Evolutionary conservation across 1,284 basidiomycete genomes (phyloP).

Genomic region (Heterobasidion parviporum): DNA sequence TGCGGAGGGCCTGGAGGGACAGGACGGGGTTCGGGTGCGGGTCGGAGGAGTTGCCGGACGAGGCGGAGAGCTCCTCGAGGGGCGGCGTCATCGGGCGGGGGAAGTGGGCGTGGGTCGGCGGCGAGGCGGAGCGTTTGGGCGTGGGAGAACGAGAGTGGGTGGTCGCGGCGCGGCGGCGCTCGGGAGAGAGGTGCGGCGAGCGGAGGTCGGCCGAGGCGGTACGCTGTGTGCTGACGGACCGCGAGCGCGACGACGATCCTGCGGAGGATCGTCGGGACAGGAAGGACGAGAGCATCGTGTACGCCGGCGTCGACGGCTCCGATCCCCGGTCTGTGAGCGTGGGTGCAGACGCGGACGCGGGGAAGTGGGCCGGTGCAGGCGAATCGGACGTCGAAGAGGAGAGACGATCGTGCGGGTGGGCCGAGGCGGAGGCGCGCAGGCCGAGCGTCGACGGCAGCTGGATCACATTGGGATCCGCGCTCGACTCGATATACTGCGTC

Average conservation of each 20-base stretch:
- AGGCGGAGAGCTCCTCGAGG: conserved; percentile 41
- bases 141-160: conserved; percentile 26
- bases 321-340: not conserved
- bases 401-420: conserved; percentile 20
- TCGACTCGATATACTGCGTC: conserved; percentile 57
- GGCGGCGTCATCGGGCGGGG: conserved; percentile 42
- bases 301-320: conserved; percentile 35
- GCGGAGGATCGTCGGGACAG: conserved; percentile 21
- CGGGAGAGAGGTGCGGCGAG: conserved; percentile 5
- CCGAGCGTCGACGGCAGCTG: conserved; percentile 65
- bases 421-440: conserved; percentile 35
- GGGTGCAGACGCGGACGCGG: not conserved
- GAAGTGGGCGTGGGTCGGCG: conserved; percentile 10
- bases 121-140: conserved; percentile 16
- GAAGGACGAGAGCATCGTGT: conserved; percentile 48
- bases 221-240: not conserved
- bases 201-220: not conserved
- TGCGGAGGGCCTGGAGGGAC: conserved; percentile 57
- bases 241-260: conserved; percentile 1
- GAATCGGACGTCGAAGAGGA: conserved; percentile 4
- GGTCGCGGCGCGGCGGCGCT: conserved; percentile 7
- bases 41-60: conserved; percentile 36
- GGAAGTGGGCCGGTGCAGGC: conserved; percentile 7
- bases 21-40: conserved; percentile 29
- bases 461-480: conserved; percentile 33